These are phyloP conservation scores for Mycena amicta DNA, from an alignment of 768 basidiomycete species.

Conservation along the genomic window DNA sequence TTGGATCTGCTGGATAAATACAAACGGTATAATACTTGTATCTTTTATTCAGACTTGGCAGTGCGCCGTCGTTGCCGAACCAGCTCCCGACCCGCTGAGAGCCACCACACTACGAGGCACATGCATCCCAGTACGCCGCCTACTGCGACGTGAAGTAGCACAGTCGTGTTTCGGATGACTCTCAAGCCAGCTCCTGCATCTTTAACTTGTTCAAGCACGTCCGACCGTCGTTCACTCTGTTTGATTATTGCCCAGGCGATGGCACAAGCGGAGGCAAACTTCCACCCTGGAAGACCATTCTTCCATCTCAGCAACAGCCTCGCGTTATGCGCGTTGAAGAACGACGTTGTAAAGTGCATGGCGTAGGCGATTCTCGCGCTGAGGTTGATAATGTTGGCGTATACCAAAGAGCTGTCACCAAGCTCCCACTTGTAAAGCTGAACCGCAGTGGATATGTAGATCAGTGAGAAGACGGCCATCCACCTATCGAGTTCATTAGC, in stretches of 20 bases:
- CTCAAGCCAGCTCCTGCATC: conserved; percentile 24
- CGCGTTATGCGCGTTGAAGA: conserved; percentile 39
- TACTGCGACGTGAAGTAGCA: conserved; percentile 36
- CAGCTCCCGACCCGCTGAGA: conserved; percentile 24
- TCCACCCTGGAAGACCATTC: conserved; percentile 28
- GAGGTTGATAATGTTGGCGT: conserved; percentile 74
- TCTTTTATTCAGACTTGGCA: background rate
- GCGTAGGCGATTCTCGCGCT: conserved; percentile 64
- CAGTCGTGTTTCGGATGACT: conserved; percentile 28
- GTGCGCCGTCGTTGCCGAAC: background rate
- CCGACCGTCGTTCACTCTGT: conserved; percentile 27
- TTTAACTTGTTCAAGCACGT: conserved; percentile 11
- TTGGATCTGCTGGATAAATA: conserved; percentile 19
- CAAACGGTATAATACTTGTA: background rate
- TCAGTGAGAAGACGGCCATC: conserved; percentile 77
- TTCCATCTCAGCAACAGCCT: conserved; percentile 26
- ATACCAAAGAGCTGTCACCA: conserved; percentile 73
- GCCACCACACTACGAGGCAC: conserved; percentile 36
- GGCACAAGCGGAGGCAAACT: conserved; percentile 23
- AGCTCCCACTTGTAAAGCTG: conserved; percentile 46
- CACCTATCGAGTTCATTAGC: conserved; percentile 46
- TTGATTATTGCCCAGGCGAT: conserved; percentile 32
- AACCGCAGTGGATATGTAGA: conserved; percentile 63
- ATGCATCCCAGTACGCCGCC: conserved; percentile 32
- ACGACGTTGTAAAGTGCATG: conserved; percentile 48